phyloP scores from a whole-genome alignment of 1,139 yeast genomes.

The Taphrina deformans region DNA sequence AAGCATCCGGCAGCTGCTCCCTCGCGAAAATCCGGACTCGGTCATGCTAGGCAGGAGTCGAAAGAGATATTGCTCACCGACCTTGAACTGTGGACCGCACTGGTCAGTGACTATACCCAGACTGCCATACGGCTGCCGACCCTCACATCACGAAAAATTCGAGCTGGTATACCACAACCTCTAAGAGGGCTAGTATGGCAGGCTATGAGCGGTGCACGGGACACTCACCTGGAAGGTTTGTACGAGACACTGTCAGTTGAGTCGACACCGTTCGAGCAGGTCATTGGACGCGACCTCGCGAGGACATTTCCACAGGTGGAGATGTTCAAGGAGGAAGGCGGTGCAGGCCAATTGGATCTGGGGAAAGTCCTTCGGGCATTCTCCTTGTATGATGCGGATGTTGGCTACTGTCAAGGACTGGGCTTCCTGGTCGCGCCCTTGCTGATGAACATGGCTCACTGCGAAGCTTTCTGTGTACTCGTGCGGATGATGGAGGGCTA shows the following conservation, averaged over 20 bases:
- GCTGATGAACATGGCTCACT: slow-evolving; percentile 54
- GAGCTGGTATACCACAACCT: slow-evolving; percentile 49
- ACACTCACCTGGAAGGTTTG: slow-evolving; percentile 46
- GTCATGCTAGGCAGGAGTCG: slow-evolving; percentile 23
- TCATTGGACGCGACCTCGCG: slow-evolving; percentile 62
- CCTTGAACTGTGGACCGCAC: slow-evolving; percentile 46
- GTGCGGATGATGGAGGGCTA: slow-evolving; percentile 65
- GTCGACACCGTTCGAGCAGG: slow-evolving; percentile 53
- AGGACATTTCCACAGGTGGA: slow-evolving; percentile 63
- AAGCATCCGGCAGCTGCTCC: neutral
- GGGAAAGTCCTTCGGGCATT: slow-evolving; percentile 65
- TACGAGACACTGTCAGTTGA: slow-evolving; percentile 50
- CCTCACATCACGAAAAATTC: slow-evolving; percentile 42
- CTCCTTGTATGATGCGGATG: slow-evolving; percentile 65
- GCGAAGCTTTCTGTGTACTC: slow-evolving; percentile 57
- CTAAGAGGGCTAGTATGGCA: slow-evolving; percentile 48
- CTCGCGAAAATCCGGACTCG: slow-evolving; percentile 10
- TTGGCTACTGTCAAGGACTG: slow-evolving; percentile 69
- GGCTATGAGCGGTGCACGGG: slow-evolving; percentile 46
- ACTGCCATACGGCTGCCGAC: slow-evolving; percentile 45
- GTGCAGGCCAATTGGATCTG: slow-evolving; percentile 52
- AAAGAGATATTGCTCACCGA: slow-evolving; percentile 40
- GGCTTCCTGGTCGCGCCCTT: slow-evolving; percentile 66
- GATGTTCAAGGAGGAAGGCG: slow-evolving; percentile 54
- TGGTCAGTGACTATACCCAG: slow-evolving; percentile 45